Conservation (phyloP, 805 yeast species). For the Starmerella etchellsii region DNA sequence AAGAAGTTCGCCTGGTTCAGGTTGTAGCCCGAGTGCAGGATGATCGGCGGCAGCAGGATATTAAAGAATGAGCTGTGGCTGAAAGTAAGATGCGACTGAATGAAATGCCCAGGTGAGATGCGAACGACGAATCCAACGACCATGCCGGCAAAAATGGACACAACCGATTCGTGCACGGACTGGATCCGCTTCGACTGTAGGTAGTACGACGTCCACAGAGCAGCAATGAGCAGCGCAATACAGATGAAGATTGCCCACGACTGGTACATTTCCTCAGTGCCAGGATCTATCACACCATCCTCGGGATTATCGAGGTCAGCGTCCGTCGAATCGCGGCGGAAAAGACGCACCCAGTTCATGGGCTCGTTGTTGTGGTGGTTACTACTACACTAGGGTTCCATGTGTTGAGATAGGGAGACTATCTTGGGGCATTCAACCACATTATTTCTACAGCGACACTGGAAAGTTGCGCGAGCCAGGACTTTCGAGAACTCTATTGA, state of each 20-base stretch:
- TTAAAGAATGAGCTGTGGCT: conserved; percentile 91
- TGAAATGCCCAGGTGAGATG: conserved; percentile 88
- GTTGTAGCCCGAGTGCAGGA: conserved; percentile 91
- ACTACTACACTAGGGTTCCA: no score
- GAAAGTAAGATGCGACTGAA: conserved; percentile 92
- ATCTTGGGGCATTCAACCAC: no score
- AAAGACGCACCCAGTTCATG: conserved; percentile 6
- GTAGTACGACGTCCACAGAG: conserved; percentile 90
- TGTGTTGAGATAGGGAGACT: no score
- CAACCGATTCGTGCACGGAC: conserved; percentile 94
- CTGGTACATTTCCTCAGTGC: conserved; percentile 86
- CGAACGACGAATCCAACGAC: conserved; percentile 83
- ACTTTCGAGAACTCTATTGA: no score
- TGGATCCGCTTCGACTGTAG: conserved; percentile 82
- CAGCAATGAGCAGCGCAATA: conserved; percentile 64
- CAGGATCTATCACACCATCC: conserved; percentile 62
- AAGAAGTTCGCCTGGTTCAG: conserved; percentile 92
- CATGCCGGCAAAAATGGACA: conserved; percentile 95
- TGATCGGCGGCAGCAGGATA: conserved; percentile 87
- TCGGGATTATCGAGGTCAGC: conserved; percentile 28
- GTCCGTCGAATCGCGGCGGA: conserved; percentile 28
- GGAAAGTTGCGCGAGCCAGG: no score
- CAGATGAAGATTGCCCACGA: conserved; percentile 95
- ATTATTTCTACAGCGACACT: no score
- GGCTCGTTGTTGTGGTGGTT: no score